Evolutionary conservation across 2,329 filamentous ascomycete species (phyloP), one percentile per base, ranked within the genome.

Genomic region (Cercospora sesami): DNA sequence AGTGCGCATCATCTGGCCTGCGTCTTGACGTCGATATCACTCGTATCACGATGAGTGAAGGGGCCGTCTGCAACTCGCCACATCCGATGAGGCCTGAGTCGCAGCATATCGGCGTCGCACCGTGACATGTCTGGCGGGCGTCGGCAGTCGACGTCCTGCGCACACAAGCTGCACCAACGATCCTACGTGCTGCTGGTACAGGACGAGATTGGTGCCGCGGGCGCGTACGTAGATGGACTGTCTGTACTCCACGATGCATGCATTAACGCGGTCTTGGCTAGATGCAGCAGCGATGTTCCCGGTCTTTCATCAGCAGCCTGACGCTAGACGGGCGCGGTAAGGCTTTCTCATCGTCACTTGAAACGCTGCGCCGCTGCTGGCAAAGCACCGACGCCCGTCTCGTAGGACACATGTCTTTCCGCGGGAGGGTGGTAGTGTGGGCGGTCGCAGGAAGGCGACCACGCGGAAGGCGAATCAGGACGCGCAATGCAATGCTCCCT

Each of bases 211-310:
- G 31, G 31, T 33, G 31, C 31, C 31, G 10, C 31, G 31, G 31
- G 31, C 10, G 31, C 31, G 31, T 14, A 33, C 31, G 31, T 33
- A 33, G 31, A 33, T 33, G 31, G 31, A 33, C 31, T 12, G 42
- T 28, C 53, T 14, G 66, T 66, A 12, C 58, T 63, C 63, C 65
- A 48, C 33, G 53, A 68, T 53, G 48, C 64, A 68, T 68, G 63
- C 60, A 65, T 64, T 33, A 53, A 51, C 59, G 31, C 57, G 61
- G 21, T 33, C 59, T 51, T 59, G 64, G 18, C 28, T 58, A n/a
- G 55, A 36, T 42, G 21, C 21, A 48, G 48, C 45, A 64, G 62
- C 48, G 48, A 61, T 45, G 33, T 18, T 61, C 59, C 59, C 59
- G 30, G 59, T 36, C 59, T 48, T 18, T 6, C 16, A 12, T 12